Evolutionary conservation across 208 protist genomes (phyloP), one percentile per base, ranked within the genome.

Genomic region (Acanthamoeba sp.): DNA sequence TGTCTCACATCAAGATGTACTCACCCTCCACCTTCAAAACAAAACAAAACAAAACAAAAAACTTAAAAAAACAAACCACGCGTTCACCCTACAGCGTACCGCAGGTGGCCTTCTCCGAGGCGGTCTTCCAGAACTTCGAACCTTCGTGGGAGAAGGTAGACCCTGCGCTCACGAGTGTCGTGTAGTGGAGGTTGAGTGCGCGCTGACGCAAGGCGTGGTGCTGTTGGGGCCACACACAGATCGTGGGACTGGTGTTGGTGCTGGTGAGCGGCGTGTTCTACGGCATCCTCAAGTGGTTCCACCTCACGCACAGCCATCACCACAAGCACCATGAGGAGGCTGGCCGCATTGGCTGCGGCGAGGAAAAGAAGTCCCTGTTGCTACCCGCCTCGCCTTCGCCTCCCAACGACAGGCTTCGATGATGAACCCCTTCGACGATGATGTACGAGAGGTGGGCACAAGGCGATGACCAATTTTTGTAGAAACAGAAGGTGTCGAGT

Each of bases 231-330:
- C n/a, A 55, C 62, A 34, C 12, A 29, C 76, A 85, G 76, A 48
- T 85, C 5, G 18, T 85, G 76, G 76, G 76, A 6, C 42, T 85
- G 76, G 76, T 85, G 24, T 20, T 85, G 76, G 76, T 85, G n/a
- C 10, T 85, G 1, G 22, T 85, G 76, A 85, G 76, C 76, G 76
- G 76, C 0, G 42, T 85, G 42, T 85, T 36, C 42, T 85, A 85
- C 27, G 76, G 40, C 27, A n/a, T 85, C n/a, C 76, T 85, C 40
- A 85, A 85, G 76, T 85, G 76, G 76, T 85, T 85, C 76, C 76
- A 85, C 76, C 76, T 85, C 76, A 85, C 76, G 24, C 76, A 85
- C 45, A 14, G n/a, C 22, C 36, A 48, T 45, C 22, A 52, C 27
- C 76, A 85, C n/a, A 20, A 24, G 32, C 66, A 76, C 34, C 27